Percentiles rank a stretch among this genome's conserved stretches.
Evolutionary conservation across 2,329 filamentous ascomycete species (phyloP).

Genomic region (Hymenoscyphus fructigenus): DNA sequence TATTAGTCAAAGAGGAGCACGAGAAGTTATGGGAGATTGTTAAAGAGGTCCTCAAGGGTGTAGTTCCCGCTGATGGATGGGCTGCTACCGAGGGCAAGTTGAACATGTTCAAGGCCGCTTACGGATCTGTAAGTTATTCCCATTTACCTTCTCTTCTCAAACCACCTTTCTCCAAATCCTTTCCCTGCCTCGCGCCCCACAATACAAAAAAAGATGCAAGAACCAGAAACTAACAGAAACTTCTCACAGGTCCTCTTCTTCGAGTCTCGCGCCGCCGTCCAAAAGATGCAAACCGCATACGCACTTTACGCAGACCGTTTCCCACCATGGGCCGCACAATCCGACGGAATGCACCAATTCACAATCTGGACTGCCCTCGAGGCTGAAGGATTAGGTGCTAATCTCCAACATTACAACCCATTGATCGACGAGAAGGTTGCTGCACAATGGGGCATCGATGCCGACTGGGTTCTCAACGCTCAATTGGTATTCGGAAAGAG

Average conservation of each 20-base stretch:
- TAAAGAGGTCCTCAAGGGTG: constrained; percentile 60
- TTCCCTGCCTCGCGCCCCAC: background rate
- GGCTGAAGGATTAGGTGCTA: constrained; percentile 80
- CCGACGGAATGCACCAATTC: constrained; percentile 79
- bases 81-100: constrained; percentile 26
- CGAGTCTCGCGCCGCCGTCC: constrained; percentile 69
- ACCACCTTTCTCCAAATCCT: background rate
- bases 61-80: constrained; percentile 56
- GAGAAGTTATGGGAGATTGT: constrained; percentile 83
- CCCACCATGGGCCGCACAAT: constrained; percentile 73
- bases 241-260: constrained; percentile 71
- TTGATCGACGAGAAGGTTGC: constrained; percentile 73
- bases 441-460: constrained; percentile 66
- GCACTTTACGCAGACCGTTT: constrained; percentile 77
- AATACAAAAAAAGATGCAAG: background rate
- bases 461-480: constrained; percentile 73
- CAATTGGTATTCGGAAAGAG: constrained; percentile 81
- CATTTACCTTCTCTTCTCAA: too few species aligned
- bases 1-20: constrained; percentile 81
- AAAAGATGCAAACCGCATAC: constrained; percentile 66
- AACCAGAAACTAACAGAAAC: background rate
- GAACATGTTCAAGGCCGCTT: constrained; percentile 64
- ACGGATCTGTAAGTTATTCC: constrained; percentile 65
- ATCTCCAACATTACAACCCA: constrained; percentile 93
- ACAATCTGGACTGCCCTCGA: constrained; percentile 79